phyloP scores from a whole-genome alignment of 2,329 filamentous ascomycete genomes.

The Emericellopsis cladophorae region DNA sequence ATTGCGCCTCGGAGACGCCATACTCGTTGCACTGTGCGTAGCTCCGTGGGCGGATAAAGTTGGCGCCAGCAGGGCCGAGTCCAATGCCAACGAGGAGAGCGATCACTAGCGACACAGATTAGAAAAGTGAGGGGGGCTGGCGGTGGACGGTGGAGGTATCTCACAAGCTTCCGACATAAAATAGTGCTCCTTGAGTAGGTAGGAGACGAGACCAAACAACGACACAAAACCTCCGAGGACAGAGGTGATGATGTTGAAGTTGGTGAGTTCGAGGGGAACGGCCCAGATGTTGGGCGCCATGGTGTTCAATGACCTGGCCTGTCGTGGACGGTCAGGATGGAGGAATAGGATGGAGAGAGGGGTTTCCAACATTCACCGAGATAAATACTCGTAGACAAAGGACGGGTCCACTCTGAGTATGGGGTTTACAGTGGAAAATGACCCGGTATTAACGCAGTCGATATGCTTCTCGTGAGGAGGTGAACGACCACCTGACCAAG shows the following conservation, averaged over 20 bases:
- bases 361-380: too few relatives aligned
- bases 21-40: constrained; percentile 42
- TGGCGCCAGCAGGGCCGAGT: constrained; percentile 66
- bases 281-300: constrained; percentile 12
- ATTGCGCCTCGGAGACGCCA: constrained; percentile 11
- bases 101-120: constrained; percentile 46
- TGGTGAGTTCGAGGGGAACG: constrained; percentile 42
- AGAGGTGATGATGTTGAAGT: constrained; percentile 78
- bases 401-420: too few relatives aligned
- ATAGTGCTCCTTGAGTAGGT: constrained; percentile 77
- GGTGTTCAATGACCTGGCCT: not conserved
- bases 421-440: too few relatives aligned
- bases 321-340: not conserved
- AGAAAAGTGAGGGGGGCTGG: not conserved
- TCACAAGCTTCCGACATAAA: constrained; percentile 82
- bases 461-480: too few relatives aligned
- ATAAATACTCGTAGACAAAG: too few relatives aligned
- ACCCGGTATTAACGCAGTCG: too few relatives aligned
- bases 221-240: constrained; percentile 79
- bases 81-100: constrained; percentile 66
- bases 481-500: too few relatives aligned
- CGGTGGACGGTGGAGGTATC: constrained; percentile 17
- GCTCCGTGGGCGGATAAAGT: constrained; percentile 62
- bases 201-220: constrained; percentile 82
- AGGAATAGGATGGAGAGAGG: not conserved